Conservation (phyloP, 306 rosid genomes). For the Citrullus colocynthis region DNA sequence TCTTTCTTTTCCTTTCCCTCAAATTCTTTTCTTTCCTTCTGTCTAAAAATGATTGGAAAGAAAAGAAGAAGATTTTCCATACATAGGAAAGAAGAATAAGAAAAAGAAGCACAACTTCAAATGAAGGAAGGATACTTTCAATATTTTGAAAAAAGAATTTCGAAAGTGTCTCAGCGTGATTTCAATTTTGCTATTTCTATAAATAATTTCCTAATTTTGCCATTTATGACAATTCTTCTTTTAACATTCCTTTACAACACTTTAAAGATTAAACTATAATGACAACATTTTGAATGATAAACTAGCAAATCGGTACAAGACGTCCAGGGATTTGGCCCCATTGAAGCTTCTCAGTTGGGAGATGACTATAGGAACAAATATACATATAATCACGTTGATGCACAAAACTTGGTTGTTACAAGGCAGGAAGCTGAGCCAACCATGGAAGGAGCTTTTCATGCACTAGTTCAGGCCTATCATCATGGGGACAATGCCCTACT, state of each 20-base stretch:
- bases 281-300: not conserved
- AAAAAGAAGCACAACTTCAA: too few relatives aligned
- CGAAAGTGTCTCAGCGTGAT: too few relatives aligned
- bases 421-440: conserved; percentile 48
- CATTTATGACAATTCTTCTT: too few relatives aligned
- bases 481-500: conserved; percentile 94
- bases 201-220: too few relatives aligned
- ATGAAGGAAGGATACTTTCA: too few relatives aligned
- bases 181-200: too few relatives aligned
- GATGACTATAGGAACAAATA: not conserved
- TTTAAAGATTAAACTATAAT: not conserved
- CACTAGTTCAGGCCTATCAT: conserved; percentile 70
- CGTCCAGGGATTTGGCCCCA: not conserved
- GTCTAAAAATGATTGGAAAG: too few relatives aligned
- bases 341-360: not conserved
- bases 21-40: too few relatives aligned
- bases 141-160: too few relatives aligned
- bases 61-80: too few relatives aligned
- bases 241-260: not conserved
- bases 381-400: not conserved
- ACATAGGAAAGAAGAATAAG: too few relatives aligned
- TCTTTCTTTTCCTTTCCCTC: too few relatives aligned
- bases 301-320: not conserved
- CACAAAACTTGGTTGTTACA: not conserved
- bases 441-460: conserved; percentile 77